Conservation (phyloP, 1,284 basidiomycete genomes). For the Athelia psychrophila region DNA sequence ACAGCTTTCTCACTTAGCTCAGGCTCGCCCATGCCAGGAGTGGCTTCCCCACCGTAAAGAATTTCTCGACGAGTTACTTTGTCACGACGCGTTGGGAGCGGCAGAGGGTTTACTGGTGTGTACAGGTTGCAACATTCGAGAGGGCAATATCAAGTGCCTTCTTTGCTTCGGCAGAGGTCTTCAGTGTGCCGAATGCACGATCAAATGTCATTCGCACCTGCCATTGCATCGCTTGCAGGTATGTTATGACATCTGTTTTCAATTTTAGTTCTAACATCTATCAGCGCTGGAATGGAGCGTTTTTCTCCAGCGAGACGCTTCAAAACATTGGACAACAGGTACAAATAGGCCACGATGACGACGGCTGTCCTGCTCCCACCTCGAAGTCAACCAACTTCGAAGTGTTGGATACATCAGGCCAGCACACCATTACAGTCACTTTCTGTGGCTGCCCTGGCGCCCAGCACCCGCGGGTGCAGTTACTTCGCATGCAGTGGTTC, state of each 20-base stretch:
- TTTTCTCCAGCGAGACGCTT: not conserved
- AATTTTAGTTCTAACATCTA: not conserved
- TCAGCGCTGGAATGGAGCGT: not conserved
- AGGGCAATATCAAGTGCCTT: not conserved
- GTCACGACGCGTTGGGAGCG: not conserved
- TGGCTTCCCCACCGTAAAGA: not conserved
- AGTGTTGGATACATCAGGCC: not conserved
- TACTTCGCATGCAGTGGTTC: not conserved
- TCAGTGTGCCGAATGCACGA: not conserved
- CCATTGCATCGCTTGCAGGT: not conserved
- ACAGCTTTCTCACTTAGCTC: no score
- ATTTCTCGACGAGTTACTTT: not conserved
- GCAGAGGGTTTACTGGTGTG: not conserved
- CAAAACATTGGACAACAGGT: not conserved
- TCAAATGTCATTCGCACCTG: not conserved
- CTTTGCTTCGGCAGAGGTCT: not conserved
- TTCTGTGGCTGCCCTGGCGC: not conserved
- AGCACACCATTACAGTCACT: not conserved
- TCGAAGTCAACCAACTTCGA: not conserved
- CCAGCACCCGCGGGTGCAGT: not conserved
- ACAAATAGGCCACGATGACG: not conserved
- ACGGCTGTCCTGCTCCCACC: not conserved
- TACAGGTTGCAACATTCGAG: not conserved
- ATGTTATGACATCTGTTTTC: not conserved
- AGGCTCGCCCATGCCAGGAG: not conserved